A percentile compares a stretch with the other conserved stretches of the same genome.
Conservation (phyloP, 2,329 filamentous ascomycete species). For the Xylariales sp. region DNA sequence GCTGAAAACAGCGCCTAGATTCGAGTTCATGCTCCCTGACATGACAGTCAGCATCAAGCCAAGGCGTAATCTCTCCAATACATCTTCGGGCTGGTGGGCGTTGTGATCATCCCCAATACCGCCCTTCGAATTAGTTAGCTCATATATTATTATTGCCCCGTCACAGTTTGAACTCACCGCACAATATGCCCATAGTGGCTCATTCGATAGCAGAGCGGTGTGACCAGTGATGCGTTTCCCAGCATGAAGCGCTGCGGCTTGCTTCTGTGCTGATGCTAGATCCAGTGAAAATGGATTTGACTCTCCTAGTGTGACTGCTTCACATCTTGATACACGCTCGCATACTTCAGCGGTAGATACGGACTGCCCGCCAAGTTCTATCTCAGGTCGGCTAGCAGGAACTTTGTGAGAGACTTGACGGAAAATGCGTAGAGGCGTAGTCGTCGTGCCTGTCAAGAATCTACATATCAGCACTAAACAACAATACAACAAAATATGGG, state of each 20-base stretch:
- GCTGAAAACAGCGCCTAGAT: conserved; percentile 14
- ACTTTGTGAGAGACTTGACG: conserved; percentile 19
- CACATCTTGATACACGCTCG: conserved; percentile 11
- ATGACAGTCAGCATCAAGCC: conserved; percentile 19
- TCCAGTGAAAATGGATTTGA: conserved; percentile 18
- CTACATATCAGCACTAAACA: not conserved
- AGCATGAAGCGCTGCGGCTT: conserved; percentile 15
- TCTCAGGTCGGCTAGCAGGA: conserved; percentile 12
- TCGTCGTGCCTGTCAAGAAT: conserved; percentile 4
- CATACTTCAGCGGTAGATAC: conserved; percentile 14
- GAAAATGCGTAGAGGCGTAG: conserved; percentile 14
- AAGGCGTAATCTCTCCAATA: conserved; percentile 15
- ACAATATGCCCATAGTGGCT: conserved; percentile 17
- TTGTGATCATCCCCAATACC: conserved; percentile 18
- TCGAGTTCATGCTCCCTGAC: conserved; percentile 18
- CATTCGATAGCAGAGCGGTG: conserved; percentile 15
- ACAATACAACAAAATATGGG: too few relatives aligned
- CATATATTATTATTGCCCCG: too few relatives aligned
- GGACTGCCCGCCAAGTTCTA: conserved; percentile 16
- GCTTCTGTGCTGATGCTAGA: conserved; percentile 16
- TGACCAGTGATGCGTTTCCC: conserved; percentile 18
- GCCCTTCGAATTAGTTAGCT: too few relatives aligned
- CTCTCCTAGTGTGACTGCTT: conserved; percentile 16
- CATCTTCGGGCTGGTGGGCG: conserved; percentile 14
- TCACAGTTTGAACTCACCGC: too few relatives aligned